Evolutionary conservation across 2,329 filamentous ascomycete species (phyloP).

Genomic region (Fusarium gaditjirri): DNA sequence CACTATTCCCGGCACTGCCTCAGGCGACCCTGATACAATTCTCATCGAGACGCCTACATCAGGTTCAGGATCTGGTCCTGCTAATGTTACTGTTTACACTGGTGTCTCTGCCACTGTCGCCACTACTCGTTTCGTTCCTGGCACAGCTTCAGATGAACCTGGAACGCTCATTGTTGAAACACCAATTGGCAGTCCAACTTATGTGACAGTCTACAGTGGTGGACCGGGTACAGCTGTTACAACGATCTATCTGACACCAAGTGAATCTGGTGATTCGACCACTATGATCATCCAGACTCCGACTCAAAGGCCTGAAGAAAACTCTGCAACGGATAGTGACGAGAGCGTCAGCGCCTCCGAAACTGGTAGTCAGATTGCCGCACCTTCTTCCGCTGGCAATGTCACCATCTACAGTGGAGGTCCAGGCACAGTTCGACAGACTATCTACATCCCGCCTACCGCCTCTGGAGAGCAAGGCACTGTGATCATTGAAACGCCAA

Average conservation of each 20-base stretch:
- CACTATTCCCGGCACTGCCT: background rate
- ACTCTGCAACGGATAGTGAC: background rate
- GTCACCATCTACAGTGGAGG: background rate
- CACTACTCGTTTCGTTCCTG: background rate
- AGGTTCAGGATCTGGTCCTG: background rate
- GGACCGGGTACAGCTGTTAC: background rate
- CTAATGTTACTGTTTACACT: conserved; percentile 7
- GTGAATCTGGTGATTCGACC: background rate
- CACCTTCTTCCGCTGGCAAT: background rate
- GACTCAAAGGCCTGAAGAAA: background rate
- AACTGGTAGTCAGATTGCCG: background rate
- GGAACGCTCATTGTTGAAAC: conserved; percentile 13
- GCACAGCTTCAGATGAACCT: background rate
- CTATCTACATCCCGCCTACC: background rate
- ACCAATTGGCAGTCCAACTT: background rate
- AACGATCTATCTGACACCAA: conserved; percentile 2
- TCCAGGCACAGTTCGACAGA: background rate
- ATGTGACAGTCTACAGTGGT: conserved; percentile 3
- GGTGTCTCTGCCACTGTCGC: background rate
- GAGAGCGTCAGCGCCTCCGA: background rate
- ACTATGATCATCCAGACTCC: conserved; percentile 24
- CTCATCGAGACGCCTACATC: conserved; percentile 5
- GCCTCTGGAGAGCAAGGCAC: conserved; percentile 1
- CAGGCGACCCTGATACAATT: conserved; percentile 1
- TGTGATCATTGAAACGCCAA: conserved; percentile 4